These are phyloP conservation scores for Bipolaris sorokiniana DNA, from an alignment of 2,329 filamentous ascomycete genomes.

Conservation along the genomic window DNA sequence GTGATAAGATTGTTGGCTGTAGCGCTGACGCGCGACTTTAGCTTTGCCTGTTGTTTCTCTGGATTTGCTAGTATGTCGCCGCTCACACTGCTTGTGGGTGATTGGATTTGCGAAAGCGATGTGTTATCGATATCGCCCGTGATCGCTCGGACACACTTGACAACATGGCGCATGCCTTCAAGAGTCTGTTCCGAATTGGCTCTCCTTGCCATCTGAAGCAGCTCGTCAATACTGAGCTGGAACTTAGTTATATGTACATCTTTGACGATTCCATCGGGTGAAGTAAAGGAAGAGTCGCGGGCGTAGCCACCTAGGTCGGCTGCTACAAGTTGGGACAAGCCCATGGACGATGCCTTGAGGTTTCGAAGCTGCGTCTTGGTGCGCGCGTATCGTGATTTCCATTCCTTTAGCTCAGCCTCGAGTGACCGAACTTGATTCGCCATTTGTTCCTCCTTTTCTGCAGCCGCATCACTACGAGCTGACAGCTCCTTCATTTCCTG, in stretches of 20 bases:
- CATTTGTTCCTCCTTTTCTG: constrained; percentile 82
- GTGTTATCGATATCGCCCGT: constrained; percentile 75
- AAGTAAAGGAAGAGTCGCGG: constrained; percentile 70
- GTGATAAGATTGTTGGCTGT: constrained; percentile 97
- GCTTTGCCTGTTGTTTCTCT: constrained; percentile 65
- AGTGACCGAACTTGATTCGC: constrained; percentile 75
- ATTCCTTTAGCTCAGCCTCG: constrained; percentile 83
- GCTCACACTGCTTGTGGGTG: constrained; percentile 45
- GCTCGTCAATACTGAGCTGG: constrained; percentile 90
- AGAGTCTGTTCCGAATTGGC: constrained; percentile 77
- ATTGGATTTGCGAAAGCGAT: constrained; percentile 50
- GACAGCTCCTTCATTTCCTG: constrained; percentile 89
- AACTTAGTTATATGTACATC: constrained; percentile 95
- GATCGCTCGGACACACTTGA: constrained; percentile 81
- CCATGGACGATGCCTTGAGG: constrained; percentile 80
- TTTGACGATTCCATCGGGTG: constrained; percentile 78
- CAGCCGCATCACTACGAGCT: constrained; percentile 75
- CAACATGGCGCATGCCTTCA: constrained; percentile 84
- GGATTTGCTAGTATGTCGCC: constrained; percentile 39
- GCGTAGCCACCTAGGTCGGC: constrained; percentile 70
- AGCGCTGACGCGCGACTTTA: constrained; percentile 83
- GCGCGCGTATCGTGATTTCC: constrained; percentile 87
- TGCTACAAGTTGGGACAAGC: constrained; percentile 65
- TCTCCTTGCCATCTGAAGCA: constrained; percentile 76
- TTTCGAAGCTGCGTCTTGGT: constrained; percentile 85